These are phyloP conservation scores for Aspergillus neoniger DNA, from an alignment of 2,329 filamentous ascomycete genomes.

Conservation along the genomic window DNA sequence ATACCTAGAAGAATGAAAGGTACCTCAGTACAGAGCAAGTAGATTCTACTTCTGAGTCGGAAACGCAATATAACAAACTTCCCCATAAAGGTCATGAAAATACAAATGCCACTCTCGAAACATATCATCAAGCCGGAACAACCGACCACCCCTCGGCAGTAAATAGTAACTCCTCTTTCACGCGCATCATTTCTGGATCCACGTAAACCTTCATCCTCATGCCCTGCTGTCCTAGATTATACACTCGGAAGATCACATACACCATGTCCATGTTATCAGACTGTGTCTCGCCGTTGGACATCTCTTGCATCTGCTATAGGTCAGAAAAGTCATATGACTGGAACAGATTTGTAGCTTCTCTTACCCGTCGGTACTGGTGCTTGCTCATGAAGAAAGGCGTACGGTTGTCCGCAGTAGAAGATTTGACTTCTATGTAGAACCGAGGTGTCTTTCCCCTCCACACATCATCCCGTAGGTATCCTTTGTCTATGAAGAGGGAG, in stretches of 20 bases:
- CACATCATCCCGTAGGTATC: slow-evolving; percentile 8
- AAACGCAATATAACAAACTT: neutral
- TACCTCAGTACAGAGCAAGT: neutral
- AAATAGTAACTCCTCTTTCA: slow-evolving; percentile 10
- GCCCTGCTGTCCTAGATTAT: slow-evolving; percentile 33
- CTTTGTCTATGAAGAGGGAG: slow-evolving; percentile 11
- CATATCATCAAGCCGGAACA: neutral
- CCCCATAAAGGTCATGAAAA: neutral
- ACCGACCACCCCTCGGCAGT: slow-evolving; percentile 17
- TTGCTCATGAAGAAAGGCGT: slow-evolving; percentile 53
- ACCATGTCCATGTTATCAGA: slow-evolving; percentile 20
- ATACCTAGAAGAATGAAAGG: neutral
- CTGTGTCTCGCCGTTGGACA: neutral
- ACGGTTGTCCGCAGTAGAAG: slow-evolving; percentile 42
- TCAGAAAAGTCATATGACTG: neutral
- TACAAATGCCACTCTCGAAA: neutral
- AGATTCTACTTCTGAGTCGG: neutral
- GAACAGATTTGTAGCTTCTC: slow-evolving; percentile 15
- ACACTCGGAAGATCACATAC: slow-evolving; percentile 49
- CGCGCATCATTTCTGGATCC: slow-evolving; percentile 36
- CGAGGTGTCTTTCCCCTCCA: slow-evolving; percentile 32
- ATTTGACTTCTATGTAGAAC: slow-evolving; percentile 57
- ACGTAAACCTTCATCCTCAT: slow-evolving; percentile 43
- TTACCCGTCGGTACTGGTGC: slow-evolving; percentile 46
- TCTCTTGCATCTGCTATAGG: slow-evolving; percentile 10